Evolutionary conservation across 2,329 filamentous ascomycete genomes (phyloP).

Genomic region (Zasmidium cellare): DNA sequence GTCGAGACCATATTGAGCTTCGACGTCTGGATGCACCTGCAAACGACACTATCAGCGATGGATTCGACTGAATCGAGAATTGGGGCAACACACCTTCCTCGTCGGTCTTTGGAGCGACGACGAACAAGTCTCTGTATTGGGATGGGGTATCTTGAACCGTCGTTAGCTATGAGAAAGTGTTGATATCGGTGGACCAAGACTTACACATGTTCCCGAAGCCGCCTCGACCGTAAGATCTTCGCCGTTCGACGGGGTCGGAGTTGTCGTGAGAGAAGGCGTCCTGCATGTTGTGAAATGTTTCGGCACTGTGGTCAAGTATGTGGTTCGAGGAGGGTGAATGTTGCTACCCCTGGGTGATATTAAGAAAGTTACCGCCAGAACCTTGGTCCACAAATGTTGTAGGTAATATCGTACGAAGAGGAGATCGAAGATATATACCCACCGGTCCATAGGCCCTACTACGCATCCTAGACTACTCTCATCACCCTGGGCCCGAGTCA

Average conservation of each 20-base stretch:
- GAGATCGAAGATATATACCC: no score
- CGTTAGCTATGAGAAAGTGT: not conserved
- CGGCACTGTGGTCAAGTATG: no score
- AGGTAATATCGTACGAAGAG: no score
- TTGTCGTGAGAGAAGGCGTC: not conserved
- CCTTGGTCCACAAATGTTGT: no score
- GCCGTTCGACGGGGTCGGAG: not conserved
- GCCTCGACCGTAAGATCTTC: not conserved
- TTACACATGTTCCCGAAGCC: not conserved
- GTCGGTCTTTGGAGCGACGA: not conserved
- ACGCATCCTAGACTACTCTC: no score
- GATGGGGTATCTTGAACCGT: not conserved
- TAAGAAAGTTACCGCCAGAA: no score
- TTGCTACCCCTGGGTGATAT: no score
- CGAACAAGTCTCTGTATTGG: not conserved
- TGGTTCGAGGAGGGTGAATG: no score
- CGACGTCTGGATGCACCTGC: not conserved
- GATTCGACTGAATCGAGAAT: not conserved
- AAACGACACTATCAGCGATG: not conserved
- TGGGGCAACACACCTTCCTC: not conserved
- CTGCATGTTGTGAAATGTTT: not conserved
- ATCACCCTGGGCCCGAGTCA: no score
- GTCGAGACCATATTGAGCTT: not conserved
- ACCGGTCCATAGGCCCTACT: no score
- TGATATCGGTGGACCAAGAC: not conserved